A percentile compares a stretch with the other conserved stretches of the same genome.
These are phyloP conservation scores for Cryptosporidium baileyi DNA, from an alignment of 169 alveolate genomes.

Conservation along the genomic window DNA sequence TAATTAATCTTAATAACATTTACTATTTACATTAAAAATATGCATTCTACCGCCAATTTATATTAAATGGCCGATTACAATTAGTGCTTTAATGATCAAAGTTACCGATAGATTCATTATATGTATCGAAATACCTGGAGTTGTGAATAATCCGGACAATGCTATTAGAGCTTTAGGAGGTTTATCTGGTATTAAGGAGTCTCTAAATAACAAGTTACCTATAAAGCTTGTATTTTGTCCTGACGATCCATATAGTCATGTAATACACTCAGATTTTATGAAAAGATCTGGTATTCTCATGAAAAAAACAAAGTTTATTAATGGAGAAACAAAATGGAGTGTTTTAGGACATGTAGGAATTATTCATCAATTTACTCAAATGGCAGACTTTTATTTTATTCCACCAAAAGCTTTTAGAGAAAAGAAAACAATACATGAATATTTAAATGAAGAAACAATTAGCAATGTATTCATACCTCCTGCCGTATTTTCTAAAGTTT, in stretches of 20 bases:
- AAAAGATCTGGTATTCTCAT: conserved; percentile 41
- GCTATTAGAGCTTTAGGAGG: conserved; percentile 63
- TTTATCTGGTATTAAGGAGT: conserved; percentile 10
- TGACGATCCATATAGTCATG: conserved; percentile 51
- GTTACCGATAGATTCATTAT: conserved; percentile 2
- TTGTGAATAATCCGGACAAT: conserved; percentile 38
- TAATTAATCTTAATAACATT: no score
- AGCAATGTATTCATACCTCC: conserved; percentile 51
- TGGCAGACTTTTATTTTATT: conserved; percentile 65
- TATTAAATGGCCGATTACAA: neutral
- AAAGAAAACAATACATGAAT: conserved; percentile 48
- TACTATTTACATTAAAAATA: no score
- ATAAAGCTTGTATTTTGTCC: conserved; percentile 42
- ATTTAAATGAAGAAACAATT: conserved; percentile 18
- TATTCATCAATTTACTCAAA: conserved; percentile 33
- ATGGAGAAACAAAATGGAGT: conserved; percentile 31
- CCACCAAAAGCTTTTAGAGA: conserved; percentile 54
- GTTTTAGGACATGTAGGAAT: conserved; percentile 19
- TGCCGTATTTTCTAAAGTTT: conserved; percentile 43
- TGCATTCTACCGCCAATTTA: no score
- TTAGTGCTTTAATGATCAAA: neutral
- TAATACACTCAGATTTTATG: conserved; percentile 46
- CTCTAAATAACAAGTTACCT: neutral
- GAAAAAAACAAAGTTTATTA: neutral
- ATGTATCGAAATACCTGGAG: conserved; percentile 60